Evolutionary conservation across 176 grass and related monocot species (phyloP).

Genomic region (Oryza meridionalis): DNA sequence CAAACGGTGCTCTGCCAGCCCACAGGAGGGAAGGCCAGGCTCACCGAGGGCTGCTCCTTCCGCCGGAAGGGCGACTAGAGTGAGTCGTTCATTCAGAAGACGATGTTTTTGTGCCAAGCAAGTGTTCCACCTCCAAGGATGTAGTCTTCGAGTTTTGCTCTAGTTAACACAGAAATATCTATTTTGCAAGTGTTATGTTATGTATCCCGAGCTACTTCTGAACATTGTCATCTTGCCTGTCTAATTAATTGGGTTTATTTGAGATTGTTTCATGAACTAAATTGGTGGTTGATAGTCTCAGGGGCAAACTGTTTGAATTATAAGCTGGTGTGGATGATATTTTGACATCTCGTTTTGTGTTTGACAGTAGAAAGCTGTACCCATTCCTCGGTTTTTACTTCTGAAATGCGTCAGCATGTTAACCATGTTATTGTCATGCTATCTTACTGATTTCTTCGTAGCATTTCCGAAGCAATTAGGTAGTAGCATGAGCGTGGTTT

Average conservation of each 20-base stretch:
- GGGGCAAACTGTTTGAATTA: neutral
- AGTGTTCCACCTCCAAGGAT: constrained; percentile 22
- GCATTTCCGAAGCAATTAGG: no score
- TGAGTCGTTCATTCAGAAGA: neutral
- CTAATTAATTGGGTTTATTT: constrained; percentile 18
- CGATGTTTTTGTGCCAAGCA: neutral
- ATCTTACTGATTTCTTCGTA: no score
- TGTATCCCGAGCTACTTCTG: neutral
- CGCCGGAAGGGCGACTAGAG: constrained; percentile 67
- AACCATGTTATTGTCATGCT: no score
- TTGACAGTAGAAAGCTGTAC: neutral
- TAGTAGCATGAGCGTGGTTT: no score
- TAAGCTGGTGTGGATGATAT: neutral
- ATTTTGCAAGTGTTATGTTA: constrained; percentile 6
- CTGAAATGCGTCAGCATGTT: neutral
- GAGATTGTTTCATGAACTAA: neutral
- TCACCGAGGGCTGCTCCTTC: constrained; percentile 81
- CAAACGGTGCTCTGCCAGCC: constrained; percentile 74
- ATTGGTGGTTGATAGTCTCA: neutral
- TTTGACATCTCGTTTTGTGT: neutral
- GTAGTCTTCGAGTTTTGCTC: constrained; percentile 39
- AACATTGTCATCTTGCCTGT: neutral
- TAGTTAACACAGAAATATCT: neutral
- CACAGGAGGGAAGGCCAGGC: constrained; percentile 73
- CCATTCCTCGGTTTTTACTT: neutral